Evolutionary conservation across 192 early-diverging fungal species (phyloP).

Genomic region (Backusella luteola): DNA sequence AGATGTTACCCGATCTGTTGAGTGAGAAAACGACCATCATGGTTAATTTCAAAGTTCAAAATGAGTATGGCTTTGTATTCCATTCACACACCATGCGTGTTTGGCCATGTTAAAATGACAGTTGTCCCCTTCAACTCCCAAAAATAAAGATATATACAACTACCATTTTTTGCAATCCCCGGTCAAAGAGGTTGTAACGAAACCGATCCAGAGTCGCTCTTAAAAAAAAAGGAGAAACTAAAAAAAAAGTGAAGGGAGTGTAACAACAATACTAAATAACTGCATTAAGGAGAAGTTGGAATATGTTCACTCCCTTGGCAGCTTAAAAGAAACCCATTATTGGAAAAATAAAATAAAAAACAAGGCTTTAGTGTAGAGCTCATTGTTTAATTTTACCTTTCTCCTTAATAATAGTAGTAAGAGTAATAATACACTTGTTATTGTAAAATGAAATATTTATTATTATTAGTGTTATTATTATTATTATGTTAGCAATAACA

Average conservation of each 20-base stretch:
- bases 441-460: neutral
- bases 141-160: neutral
- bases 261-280: neutral
- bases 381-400: neutral
- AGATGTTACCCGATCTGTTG: neutral
- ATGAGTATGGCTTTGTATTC: neutral
- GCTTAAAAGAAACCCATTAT: slow-evolving; percentile 3
- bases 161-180: neutral
- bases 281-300: neutral
- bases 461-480: neutral
- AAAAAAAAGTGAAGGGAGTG: neutral
- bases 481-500: neutral
- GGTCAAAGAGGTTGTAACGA: neutral
- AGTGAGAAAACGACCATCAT: neutral
- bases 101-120: neutral
- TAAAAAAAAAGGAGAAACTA: neutral
- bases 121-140: neutral
- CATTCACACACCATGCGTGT: neutral
- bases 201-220: neutral
- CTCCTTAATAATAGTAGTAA: neutral
- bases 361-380: neutral
- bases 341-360: neutral
- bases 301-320: neutral
- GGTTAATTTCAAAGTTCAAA: neutral
- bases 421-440: neutral